Evolutionary conservation across 805 yeast species (phyloP), one percentile per base, ranked within the genome.

Genomic region (Saturnispora mendoncae): DNA sequence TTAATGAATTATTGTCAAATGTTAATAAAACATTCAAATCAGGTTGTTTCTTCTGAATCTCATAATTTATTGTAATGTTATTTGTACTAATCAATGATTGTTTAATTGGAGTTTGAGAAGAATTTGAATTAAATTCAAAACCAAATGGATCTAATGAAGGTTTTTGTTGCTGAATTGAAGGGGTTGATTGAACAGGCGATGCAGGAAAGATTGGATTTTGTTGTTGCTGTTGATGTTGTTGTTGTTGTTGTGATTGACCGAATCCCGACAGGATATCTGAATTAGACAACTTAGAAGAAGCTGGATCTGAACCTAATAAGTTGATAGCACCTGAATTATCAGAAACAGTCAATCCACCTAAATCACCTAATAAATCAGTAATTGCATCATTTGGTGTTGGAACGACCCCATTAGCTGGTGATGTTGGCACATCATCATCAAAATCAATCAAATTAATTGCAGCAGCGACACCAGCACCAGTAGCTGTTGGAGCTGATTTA

Each of bases 301-400:
- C 48, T 8, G 65, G 57, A 7, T 19, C 25, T 6, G 65, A 50
- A 12, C 58, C 47, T n/a, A 55, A 51, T n/a, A 57, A 51, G 18
- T 55, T 54, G 34, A 60, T 59, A 10, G 62, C 58, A 33, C 65
- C 58, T 19, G 55, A 42, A 67, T 53, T 42, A 8, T 49, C 49
- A 18, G 44, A 45, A 25, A 81, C 72, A 2, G 84, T 72, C 45
- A 84, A 67, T 36, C 79, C 72, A 24, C 79, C 71, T 51, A 84
- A 65, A 49, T 80, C 92, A 38, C 84, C 78, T 45, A 87, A 67
- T 47, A 88, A 68, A 57, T 87, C 95, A 41, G 76, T 75, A 39
- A 80, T 63, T 12, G 67, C 64, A 48, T 64, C 67, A 35, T 51
- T 70, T 57, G 58, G 63, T 55, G 55, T 65, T 56, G 63, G 66